Base-by-base conservation (phyloP, 2,329 filamentous ascomycete genomes). In the Macrophomina pseudophaseolina region DNA sequence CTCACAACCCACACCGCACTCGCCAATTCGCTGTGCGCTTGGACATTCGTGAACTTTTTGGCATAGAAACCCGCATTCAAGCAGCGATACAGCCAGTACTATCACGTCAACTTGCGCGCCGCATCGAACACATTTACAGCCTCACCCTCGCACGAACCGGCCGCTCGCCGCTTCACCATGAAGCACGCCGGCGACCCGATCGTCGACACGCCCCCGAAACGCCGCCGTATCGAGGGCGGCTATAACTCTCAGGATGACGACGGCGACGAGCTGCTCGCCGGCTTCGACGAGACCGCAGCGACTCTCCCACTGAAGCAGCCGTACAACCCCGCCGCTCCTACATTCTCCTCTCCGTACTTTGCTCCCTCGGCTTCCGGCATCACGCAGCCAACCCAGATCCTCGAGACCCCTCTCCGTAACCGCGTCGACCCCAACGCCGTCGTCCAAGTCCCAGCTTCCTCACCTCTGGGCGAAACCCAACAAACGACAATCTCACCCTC, bases 361-460 rank as follows among this genome's bases (percentile, higher is more conserved):
- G 5, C 9, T 5, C 56, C 51, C 2, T 16, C 14, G 7, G 16
- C 32, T 9, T 30, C 44, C 4, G n/a, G 16, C 4, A 28, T 48
- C 53, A 89, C 87, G 14, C 88, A 90, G 71, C 87, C 88, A 0
- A 90, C 86, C 11, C 88, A 90, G 72, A 79, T 88, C 40, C 77
- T 89, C 32, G 80, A 82, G 16, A 77, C 77, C 58, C 77, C 80
- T 2, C 73, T 76, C 40, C 69, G 77, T 46, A 74, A 73, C 32
- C 75, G 76, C 38, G 75, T 73, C 33, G 71, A 72, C 49, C 65
- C 70, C 23, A 48, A 69, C 58, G 30, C 83, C 44, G 75, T 85
- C 60, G 82, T 97, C 66, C 94, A 97, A 77, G 94, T 97, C 3
- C 89, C 90, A 35, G 92, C 92, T n/a, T 97, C 94, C 3, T 97